Conservation (phyloP, 371 early-diverging fungal genomes). For the Mucor indicus region DNA sequence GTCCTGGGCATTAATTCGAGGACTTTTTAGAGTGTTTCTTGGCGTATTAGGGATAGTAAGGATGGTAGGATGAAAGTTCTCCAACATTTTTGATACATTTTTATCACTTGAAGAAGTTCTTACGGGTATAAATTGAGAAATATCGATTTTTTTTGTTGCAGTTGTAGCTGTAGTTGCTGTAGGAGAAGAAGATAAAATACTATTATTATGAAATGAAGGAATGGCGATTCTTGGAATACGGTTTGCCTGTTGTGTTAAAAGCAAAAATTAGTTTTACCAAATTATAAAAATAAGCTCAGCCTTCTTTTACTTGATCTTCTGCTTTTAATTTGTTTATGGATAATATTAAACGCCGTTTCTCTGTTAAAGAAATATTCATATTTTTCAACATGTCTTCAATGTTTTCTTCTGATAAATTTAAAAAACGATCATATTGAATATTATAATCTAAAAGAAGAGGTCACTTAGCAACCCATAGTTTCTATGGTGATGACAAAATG, state of each 20-base stretch:
- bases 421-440: constrained; percentile 15
- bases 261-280: not conserved
- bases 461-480: not conserved
- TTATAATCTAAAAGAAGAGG: constrained; percentile 7
- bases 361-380: not conserved
- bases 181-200: not conserved
- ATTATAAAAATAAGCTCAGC: not conserved
- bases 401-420: constrained; percentile 12
- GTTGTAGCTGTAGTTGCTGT: not conserved
- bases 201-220: not conserved
- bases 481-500: not conserved
- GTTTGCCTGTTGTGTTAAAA: not conserved
- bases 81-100: constrained; percentile 17
- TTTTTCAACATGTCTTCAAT: constrained; percentile 8
- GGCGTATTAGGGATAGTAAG: not conserved
- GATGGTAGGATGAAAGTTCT: constrained; percentile 15
- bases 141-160: constrained; percentile 10
- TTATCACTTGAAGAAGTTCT: constrained; percentile 21
- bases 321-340: constrained; percentile 15
- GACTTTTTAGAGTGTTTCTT: constrained; percentile 4
- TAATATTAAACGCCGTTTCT: constrained; percentile 13
- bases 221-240: constrained; percentile 10
- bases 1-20: constrained; percentile 13
- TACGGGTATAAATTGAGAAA: constrained; percentile 27
- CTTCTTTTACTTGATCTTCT: constrained; percentile 10